Conservation (phyloP, 345 rosid species). For the Boechera divaricarpa region DNA sequence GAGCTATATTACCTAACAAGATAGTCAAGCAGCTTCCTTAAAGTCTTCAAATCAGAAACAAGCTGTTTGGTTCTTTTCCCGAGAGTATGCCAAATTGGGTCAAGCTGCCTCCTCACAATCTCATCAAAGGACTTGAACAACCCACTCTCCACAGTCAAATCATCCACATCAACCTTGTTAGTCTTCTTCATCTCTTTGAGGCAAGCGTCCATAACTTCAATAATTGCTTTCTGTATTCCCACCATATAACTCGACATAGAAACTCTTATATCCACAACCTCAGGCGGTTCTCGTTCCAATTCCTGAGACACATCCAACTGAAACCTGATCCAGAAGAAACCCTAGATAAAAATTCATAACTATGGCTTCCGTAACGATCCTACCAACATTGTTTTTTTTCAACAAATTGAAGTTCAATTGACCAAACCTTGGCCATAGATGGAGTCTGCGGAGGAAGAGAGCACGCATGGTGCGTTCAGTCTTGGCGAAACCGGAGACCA, state of each 20-base stretch:
- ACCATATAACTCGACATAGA: constrained; percentile 82
- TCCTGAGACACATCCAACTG: constrained; percentile 93
- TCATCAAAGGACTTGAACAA: constrained; percentile 98
- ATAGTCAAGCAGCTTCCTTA: constrained; percentile 93
- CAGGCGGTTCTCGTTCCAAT: constrained; percentile 79
- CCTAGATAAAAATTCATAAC: not conserved
- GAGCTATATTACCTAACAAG: constrained; percentile 73
- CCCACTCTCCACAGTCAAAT: constrained; percentile 94
- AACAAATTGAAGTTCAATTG: constrained; percentile 39
- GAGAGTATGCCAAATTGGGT: constrained; percentile 95
- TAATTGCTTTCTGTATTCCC: constrained; percentile 88
- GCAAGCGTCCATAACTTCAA: constrained; percentile 93
- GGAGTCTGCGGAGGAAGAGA: constrained; percentile 65
- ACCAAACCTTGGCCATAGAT: constrained; percentile 94
- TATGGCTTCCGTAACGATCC: not conserved
- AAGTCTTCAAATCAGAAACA: constrained; percentile 96
- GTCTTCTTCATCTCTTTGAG: constrained; percentile 98
- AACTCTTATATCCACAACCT: constrained; percentile 85
- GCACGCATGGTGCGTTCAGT: constrained; percentile 88
- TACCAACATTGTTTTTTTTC: not conserved
- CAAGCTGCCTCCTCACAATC: constrained; percentile 92
- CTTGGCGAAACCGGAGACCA: constrained; percentile 95
- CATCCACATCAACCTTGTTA: constrained; percentile 94
- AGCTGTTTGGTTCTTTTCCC: constrained; percentile 97
- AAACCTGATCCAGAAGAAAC: constrained; percentile 74